These are phyloP conservation scores for Fragaria ananassa DNA, from an alignment of 306 rosid species.

Conservation along the genomic window DNA sequence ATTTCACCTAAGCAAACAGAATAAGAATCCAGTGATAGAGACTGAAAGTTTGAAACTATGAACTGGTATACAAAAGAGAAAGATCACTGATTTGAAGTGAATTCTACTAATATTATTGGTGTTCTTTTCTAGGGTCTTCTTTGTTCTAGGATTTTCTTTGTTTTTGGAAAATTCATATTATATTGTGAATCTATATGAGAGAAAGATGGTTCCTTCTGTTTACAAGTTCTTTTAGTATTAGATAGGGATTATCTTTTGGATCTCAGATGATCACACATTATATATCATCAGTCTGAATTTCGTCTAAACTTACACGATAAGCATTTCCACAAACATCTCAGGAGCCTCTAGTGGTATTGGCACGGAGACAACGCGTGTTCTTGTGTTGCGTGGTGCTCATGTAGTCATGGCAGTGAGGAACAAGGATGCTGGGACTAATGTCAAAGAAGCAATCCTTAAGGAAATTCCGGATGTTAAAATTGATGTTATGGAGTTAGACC, in stretches of 20 bases:
- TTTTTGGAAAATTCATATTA: neutral
- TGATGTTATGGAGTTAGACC: constrained; percentile 64
- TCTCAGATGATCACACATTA: neutral
- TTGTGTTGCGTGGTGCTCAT: constrained; percentile 70
- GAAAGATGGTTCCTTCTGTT: neutral
- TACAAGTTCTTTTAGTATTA: neutral
- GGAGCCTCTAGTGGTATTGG: constrained; percentile 90
- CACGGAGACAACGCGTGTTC: constrained; percentile 63
- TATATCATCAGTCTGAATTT: neutral
- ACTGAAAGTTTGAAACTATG: neutral
- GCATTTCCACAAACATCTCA: constrained; percentile 18
- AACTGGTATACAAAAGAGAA: neutral
- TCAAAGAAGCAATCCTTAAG: constrained; percentile 47
- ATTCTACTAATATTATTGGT: neutral
- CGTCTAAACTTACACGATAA: neutral
- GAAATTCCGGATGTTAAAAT: constrained; percentile 61
- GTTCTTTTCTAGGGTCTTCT: neutral
- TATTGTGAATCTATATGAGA: neutral
- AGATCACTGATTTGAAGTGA: neutral
- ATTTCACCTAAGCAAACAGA: neutral
- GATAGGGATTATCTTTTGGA: neutral
- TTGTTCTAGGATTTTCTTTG: neutral
- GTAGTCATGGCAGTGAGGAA: constrained; percentile 77
- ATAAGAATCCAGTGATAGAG: neutral
- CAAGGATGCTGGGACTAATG: constrained; percentile 38